Base-by-base conservation (phyloP, 2,329 filamentous ascomycete species). In the Alternaria postmessia region DNA sequence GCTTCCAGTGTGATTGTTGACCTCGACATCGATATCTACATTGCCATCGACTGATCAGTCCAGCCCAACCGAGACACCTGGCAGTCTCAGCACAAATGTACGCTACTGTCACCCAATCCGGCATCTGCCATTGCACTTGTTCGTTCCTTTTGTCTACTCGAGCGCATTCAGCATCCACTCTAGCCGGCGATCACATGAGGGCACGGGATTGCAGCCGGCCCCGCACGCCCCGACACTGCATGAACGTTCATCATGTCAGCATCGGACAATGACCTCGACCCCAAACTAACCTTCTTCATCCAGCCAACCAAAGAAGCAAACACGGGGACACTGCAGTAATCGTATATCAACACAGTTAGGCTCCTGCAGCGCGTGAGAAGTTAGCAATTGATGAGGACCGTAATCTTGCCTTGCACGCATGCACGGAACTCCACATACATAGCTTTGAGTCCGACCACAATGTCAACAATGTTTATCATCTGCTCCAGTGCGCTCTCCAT, bases 401-500 rank as follows among this genome's bases (percentile, higher is more conserved):
- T 14, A 18, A 38, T 44, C 34, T 30, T 41, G 42, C 30, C 18
- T 46, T 24, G 34, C 42, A 43, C 49, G 41, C 47, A 43, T 44
- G 41, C 47, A 48, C 49, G 41, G 42, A 39, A 34, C 46, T 34
- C 39, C 57, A 39, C 32, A 53, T 52, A 58, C 26, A 58, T 49
- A 54, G 36, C 42, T 44, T 30, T 39, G 26, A 38, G 22, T 53
- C 42, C 41, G 39, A 49, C 59, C 44, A 46, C n/a, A 42, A 49
- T 51, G 34, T 54, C 43, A 57, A 42, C 34, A 49, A 55, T 59
- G 28, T 61, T 57, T 54, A 28, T 26, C 57, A 36, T 18, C 53
- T 42, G 36, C 57, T 32, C 28, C 22, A 22, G 26, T 4, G 4
- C 34, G 22, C 14, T 38, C 30, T 54, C 52, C 41, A 66, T 68